Evolutionary conservation across 352 stramenopile species (phyloP).

Genomic region (Globisporangium spinosum): DNA sequence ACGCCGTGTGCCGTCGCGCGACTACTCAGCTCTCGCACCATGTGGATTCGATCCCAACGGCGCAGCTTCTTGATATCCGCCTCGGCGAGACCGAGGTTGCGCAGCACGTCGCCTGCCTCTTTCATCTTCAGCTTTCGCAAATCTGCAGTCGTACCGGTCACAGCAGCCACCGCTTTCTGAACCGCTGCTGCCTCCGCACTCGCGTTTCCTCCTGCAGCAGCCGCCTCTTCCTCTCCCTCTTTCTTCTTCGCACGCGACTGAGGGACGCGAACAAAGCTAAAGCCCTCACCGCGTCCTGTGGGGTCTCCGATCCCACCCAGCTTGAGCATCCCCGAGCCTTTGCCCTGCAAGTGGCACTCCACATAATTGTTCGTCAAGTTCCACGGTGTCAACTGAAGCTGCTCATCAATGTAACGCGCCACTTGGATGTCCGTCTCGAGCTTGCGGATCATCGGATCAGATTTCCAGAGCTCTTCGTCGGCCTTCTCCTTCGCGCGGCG

Average conservation of each 20-base stretch:
- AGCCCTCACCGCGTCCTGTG: constrained; percentile 77
- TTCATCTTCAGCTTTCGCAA: constrained; percentile 88
- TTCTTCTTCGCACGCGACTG: constrained; percentile 81
- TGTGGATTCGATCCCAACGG: constrained; percentile 81
- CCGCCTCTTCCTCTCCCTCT: constrained; percentile 62
- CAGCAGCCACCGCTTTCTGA: constrained; percentile 69
- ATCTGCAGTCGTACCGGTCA: constrained; percentile 83
- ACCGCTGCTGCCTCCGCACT: constrained; percentile 59
- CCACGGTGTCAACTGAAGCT: constrained; percentile 79
- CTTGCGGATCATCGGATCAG: constrained; percentile 61
- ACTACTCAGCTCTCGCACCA: constrained; percentile 77
- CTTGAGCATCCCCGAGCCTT: constrained; percentile 78
- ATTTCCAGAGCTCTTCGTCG: constrained; percentile 70
- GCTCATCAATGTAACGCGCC: constrained; percentile 74
- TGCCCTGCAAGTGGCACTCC: constrained; percentile 81
- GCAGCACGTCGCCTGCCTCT: constrained; percentile 72
- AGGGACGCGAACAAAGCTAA: constrained; percentile 78
- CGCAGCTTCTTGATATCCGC: constrained; percentile 80
- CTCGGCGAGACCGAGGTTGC: constrained; percentile 72
- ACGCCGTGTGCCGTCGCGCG: constrained; percentile 65
- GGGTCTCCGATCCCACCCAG: constrained; percentile 80
- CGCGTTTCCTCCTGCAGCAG: constrained; percentile 25
- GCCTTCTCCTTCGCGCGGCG: constrained; percentile 52
- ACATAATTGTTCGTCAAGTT: constrained; percentile 87
- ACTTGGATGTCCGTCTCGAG: constrained; percentile 81